Evolutionary conservation across 148 eudicot genomes (phyloP).

Genomic region (Rhododendron vialii): DNA sequence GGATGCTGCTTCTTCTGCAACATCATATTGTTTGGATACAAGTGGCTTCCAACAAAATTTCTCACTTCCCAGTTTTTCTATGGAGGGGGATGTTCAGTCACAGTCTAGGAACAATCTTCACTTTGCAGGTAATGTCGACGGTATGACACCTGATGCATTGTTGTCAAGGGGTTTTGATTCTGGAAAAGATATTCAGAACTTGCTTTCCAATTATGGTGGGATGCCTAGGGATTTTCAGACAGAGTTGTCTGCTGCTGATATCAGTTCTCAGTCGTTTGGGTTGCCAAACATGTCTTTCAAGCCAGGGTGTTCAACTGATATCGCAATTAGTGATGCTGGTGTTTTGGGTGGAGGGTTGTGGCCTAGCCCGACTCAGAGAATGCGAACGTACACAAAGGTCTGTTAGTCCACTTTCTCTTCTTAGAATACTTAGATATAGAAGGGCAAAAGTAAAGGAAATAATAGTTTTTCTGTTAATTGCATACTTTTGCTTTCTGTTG

Average conservation of each 20-base stretch:
- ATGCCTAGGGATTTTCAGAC: constrained; percentile 68
- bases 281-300: constrained; percentile 69
- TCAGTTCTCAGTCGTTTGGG: constrained; percentile 77
- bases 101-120: constrained; percentile 59
- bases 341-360: constrained; percentile 67
- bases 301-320: constrained; percentile 73
- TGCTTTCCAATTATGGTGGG: constrained; percentile 64
- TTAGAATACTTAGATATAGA: too few species aligned
- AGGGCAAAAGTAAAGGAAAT: not conserved
- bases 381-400: constrained; percentile 98
- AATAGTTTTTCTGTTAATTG: not conserved
- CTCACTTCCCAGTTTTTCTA: constrained; percentile 46
- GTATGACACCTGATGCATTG: constrained; percentile 81
- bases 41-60: constrained; percentile 67
- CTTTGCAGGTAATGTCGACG: constrained; percentile 44
- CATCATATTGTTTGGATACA: constrained; percentile 81
- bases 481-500: not conserved
- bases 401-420: not conserved
- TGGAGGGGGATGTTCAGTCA: constrained; percentile 81
- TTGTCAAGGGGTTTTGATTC: constrained; percentile 90
- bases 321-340: constrained; percentile 51
- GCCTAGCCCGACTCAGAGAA: constrained; percentile 74
- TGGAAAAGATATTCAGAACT: constrained; percentile 74
- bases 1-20: constrained; percentile 75
- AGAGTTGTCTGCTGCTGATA: constrained; percentile 73